phyloP scores from a whole-genome alignment of 306 rosid genomes.

The Prunus padus region DNA sequence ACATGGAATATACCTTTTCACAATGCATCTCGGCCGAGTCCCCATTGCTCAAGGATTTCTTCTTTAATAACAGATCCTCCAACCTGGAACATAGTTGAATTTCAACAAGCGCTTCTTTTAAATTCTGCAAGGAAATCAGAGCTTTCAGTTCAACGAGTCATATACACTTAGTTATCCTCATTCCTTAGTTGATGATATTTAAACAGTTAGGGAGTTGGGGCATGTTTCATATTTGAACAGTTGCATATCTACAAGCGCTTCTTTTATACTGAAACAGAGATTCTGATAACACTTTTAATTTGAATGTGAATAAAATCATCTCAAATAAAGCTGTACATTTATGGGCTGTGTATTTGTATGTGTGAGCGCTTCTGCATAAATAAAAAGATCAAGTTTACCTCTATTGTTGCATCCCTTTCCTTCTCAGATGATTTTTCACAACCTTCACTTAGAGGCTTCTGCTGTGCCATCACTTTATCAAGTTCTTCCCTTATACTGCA shows the following conservation, averaged over 20 bases:
- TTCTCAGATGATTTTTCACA: constrained; percentile 29
- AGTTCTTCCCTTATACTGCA: constrained; percentile 58
- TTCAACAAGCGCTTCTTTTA: constrained; percentile 51
- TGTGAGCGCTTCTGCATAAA: background rate
- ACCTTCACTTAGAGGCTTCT: constrained; percentile 28
- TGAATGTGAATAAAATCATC: background rate
- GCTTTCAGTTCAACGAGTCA: background rate
- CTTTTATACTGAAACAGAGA: too few species aligned
- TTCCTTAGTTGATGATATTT: background rate
- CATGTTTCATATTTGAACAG: too few species aligned
- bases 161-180: background rate
- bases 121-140: constrained; percentile 51
- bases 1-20: constrained; percentile 62
- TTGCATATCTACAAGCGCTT: too few species aligned
- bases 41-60: constrained; percentile 59
- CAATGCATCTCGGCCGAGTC: constrained; percentile 63
- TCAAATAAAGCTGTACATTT: background rate
- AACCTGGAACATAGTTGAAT: constrained; percentile 55
- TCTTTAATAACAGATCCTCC: constrained; percentile 69
- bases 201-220: too few species aligned
- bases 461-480: constrained; percentile 42
- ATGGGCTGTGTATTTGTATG: background rate
- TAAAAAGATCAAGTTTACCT: constrained; percentile 36
- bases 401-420: constrained; percentile 33
- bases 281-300: background rate